Base-by-base conservation (phyloP, 2,329 filamentous ascomycete genomes). In the Venturia aucupariae region DNA sequence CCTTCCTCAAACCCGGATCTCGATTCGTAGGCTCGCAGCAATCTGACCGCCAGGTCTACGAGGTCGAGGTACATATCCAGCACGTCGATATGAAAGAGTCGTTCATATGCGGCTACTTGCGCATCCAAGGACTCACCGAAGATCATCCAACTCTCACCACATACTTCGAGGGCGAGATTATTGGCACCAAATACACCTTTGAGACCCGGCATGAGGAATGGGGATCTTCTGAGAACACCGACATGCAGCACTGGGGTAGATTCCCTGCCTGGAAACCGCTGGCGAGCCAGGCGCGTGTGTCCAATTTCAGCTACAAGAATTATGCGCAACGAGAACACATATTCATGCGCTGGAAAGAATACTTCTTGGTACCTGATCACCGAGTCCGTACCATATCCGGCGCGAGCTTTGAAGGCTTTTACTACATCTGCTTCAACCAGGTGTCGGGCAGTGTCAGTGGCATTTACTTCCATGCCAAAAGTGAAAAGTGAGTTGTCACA, bases 331-430 rank as follows among this genome's bases (percentile, higher is more conserved):
- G 86, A 68, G 92, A 97, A 70, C 87, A 95, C 74, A 87, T 99
- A 39, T 99, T 97, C 72, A 99, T 99, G 94, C 86, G 94, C 66
- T 99, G 94, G 94, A 99, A 99, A 76, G 94, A 99, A 73, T 92
- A 96, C 71, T 99, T 99, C 71, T 80, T 99, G 0, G 94, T 99
- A 0, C 94, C 94, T 1, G 92, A 99, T 72, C 94, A 99, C 74
- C 85, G 90, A 19, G 92, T 97, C 24, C 85, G 88, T 67, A 95
- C 90, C 13, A 96, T 99, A 67, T 90, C 86, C 41, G 94, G 94
- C 22, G 94, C 94, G 8, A 97, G 93, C 72, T 99, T 97, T 66
- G 94, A 99, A 73, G 94, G 94, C 0, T 99, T 99, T 74, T 99
- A 97, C 75, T 99, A 99, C 73, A 97, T 99, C 69, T 97, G 92